Evolutionary conservation across 306 rosid genomes (phyloP), one percentile per base, ranked within the genome.

Genomic region (Sicyos baderoa): DNA sequence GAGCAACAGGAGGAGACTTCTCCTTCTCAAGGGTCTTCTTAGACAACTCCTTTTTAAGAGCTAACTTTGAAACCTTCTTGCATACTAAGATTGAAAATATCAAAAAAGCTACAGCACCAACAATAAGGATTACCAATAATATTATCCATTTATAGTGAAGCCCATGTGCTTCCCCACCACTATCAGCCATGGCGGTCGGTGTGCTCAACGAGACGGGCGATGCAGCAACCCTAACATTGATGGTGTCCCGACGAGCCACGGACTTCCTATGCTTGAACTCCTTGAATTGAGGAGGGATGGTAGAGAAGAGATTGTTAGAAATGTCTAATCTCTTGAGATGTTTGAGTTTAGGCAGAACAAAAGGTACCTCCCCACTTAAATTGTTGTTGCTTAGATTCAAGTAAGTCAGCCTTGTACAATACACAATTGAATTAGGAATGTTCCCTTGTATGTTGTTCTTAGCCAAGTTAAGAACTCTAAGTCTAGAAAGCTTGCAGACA

Each of bases 311-410:
- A 70, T 86, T 91, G 63, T 75, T 72, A 16, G 90, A 83, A 67
- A 84, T 63, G 79, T 88, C 88, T 21, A 86, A 57, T 23, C 64
- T 76, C 82, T 76, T 81, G n/a, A 82, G 78, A 80, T 74, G 19
- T 74, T 79, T 81, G 65, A 91, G 55, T 54, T 62, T 83, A 48
- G 68, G 64, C 42, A 91, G 76, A 77, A 77, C 79, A 63, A 59
- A 52, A 21, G 95, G 87, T 51, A 91, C 35, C 66, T 18, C 80
- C 56, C 95, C 95, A 75, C 81, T 85, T 68, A 88, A 61, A 54
- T 76, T 69, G 75, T 85, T 86, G 76, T 67, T 69, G 52, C 85
- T 80, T 14, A 86, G 68, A 80, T 90, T 84, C 32, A 84, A 77
- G 71, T 75, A 76, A 44, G 72, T 44, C 79, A 90, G 75, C 71